phyloP scores from a whole-genome alignment of 495 filamentous ascomycete genomes.

The Xeromyces bisporus region DNA sequence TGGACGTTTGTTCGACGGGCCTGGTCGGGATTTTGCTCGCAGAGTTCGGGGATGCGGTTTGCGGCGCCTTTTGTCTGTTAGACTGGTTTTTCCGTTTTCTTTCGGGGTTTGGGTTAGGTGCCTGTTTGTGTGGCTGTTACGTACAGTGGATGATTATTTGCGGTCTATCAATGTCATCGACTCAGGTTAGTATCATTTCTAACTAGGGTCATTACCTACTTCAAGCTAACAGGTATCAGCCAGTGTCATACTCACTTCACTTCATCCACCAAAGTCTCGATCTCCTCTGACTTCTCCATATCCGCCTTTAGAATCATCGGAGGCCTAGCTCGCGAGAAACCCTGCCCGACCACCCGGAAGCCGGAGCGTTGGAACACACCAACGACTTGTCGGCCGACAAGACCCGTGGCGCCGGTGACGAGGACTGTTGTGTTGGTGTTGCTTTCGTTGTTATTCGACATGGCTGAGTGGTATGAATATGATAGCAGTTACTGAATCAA shows the following conservation, averaged over 20 bases:
- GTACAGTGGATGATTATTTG: constrained; percentile 72
- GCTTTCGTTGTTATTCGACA: no score
- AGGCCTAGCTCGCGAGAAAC: constrained; percentile 54
- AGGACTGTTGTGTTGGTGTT: no score
- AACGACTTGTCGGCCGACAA: constrained; percentile 70
- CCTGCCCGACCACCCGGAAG: constrained; percentile 74
- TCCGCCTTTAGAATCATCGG: constrained; percentile 61
- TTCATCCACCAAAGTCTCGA: constrained; percentile 44
- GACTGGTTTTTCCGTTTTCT: no score
- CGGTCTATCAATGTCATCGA: constrained; percentile 39
- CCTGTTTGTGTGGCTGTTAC: constrained; percentile 14
- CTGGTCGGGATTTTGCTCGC: constrained; percentile 59
- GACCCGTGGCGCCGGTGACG: constrained; percentile 71
- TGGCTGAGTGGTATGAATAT: no score
- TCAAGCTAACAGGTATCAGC: no score
- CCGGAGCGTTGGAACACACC: constrained; percentile 50
- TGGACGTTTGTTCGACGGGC: constrained; percentile 61
- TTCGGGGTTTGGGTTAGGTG: constrained; percentile 6
- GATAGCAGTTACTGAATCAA: no score
- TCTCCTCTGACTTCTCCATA: constrained; percentile 40
- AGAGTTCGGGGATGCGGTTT: constrained; percentile 79
- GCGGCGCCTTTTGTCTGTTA: constrained; percentile 83
- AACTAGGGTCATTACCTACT: no score
- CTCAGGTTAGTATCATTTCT: constrained; percentile 4
- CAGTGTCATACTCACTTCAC: constrained; percentile 30